Percentiles rank a stretch among this genome's conserved stretches.
phyloP scores from a whole-genome alignment of 2,329 filamentous ascomycete genomes.

The Meredithiella fracta region DNA sequence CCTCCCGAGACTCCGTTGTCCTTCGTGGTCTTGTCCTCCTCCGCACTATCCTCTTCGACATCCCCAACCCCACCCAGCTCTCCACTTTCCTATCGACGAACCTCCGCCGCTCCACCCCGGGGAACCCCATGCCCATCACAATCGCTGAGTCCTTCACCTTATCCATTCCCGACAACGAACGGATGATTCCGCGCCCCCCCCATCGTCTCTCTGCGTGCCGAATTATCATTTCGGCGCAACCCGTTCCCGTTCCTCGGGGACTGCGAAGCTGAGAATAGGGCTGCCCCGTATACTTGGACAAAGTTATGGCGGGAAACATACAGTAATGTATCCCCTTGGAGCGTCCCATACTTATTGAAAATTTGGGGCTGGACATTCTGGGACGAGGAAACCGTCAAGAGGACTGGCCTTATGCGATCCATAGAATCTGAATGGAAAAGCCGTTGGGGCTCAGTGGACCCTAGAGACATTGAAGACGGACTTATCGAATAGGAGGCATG shows the following conservation, averaged over 20 bases:
- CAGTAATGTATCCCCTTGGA: slow-evolving; percentile 10
- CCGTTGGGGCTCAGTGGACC: slow-evolving; percentile 8
- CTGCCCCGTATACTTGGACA: slow-evolving; percentile 10
- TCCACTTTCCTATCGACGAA: slow-evolving; percentile 1
- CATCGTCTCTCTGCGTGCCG: neutral
- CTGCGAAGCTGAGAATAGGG: neutral
- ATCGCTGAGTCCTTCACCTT: neutral
- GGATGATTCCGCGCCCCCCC: neutral
- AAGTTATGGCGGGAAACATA: slow-evolving; percentile 11
- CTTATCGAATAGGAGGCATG: neutral
- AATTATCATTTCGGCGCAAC: neutral
- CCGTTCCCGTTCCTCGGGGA: slow-evolving; percentile 12
- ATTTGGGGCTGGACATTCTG: slow-evolving; percentile 14
- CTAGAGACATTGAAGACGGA: slow-evolving; percentile 3
- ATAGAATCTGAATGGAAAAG: slow-evolving; percentile 11
- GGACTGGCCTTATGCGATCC: neutral
- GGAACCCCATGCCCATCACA: neutral
- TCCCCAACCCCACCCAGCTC: neutral
- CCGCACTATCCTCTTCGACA: slow-evolving; percentile 7
- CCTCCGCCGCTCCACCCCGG: neutral
- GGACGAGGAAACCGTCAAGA: slow-evolving; percentile 6
- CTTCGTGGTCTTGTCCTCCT: slow-evolving; percentile 7
- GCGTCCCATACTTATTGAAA: slow-evolving; percentile 9
- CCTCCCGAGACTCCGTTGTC: slow-evolving; percentile 1
- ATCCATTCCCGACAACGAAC: neutral